Evolutionary conservation across 805 yeast species (phyloP), one percentile per base, ranked within the genome.

Genomic region (Barnettozyma botsteinii): DNA sequence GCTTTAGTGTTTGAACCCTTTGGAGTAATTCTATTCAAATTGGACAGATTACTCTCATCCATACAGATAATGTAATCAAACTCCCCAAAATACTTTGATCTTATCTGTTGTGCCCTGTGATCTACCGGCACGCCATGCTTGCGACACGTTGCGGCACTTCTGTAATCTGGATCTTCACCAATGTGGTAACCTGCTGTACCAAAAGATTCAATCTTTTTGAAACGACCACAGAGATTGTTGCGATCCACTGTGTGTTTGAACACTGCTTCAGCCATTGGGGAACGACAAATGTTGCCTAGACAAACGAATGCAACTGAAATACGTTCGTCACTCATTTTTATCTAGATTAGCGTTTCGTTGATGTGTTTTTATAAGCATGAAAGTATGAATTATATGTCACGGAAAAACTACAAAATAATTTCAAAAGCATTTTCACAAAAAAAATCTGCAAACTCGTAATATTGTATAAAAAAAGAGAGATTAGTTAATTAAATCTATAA

Each of bases 261-360:
- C 1, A 88, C 85, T 0, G 96, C 96, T 57, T 91, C 97, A 0
- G 98, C 97, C 98, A 89, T 91, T 12, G 98, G 98, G 2, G 96
- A 87, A 35, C 97, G 89, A 56, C 97, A 88, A 18, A 85, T 85
- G 60, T 89, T 89, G 4, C 97, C 97, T 20, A 87, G 67, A 55
- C 97, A 89, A 1, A 88, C 91, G 58, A 89, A 88, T 1, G 94
- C 96, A 10, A 89, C 94, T 1, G 83, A 71, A 4, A 36, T 33
- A 11, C 15, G 24, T 10, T 33, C 10, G 4, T 33, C 22, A 14
- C 29, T 6, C 35, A 32, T 32, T 22, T 11, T 43, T 19, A 21
- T 21, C 9, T 21, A 9, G 23, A 7, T 6, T n/a, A n/a, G n/a
- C n/a, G n/a, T n/a, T n/a, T n/a, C n/a, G 25, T 22, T 22, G 24